Evolutionary conservation across 2,329 filamentous ascomycete species (phyloP).

Genomic region (Pezicula neosporulosa): DNA sequence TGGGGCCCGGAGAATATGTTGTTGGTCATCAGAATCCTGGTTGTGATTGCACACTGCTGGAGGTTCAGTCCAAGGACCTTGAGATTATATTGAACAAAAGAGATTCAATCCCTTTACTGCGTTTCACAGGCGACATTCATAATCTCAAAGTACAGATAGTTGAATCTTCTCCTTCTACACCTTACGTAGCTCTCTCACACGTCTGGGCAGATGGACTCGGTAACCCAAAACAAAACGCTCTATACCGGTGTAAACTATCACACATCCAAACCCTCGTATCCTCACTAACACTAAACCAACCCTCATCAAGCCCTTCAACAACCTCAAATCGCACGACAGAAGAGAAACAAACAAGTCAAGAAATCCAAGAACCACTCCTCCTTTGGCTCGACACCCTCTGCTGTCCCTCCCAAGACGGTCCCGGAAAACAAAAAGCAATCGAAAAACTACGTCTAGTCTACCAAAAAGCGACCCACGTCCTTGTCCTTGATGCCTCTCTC

Average conservation of each 20-base stretch:
- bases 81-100: constrained; percentile 15
- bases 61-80: constrained; percentile 1
- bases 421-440: constrained; percentile 30
- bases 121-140: constrained; percentile 11
- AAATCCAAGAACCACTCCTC: background rate
- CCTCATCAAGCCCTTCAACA: constrained; percentile 8
- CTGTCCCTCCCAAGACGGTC: constrained; percentile 34
- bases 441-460: constrained; percentile 32
- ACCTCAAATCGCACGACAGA: too few species aligned
- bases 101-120: constrained; percentile 9
- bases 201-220: constrained; percentile 35
- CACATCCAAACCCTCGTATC: constrained; percentile 22
- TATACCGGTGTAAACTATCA: constrained; percentile 29
- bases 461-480: constrained; percentile 26
- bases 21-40: constrained; percentile 17
- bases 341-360: too few species aligned
- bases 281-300: background rate
- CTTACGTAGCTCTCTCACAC: constrained; percentile 34
- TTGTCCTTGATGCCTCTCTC: constrained; percentile 32
- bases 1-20: constrained; percentile 17
- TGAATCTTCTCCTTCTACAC: constrained; percentile 14
- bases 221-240: constrained; percentile 26
- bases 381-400: constrained; percentile 11
- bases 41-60: constrained; percentile 19
- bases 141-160: constrained; percentile 19